Conservation (phyloP, 2,329 filamentous ascomycete genomes). For the Plenodomus lindquistii region DNA sequence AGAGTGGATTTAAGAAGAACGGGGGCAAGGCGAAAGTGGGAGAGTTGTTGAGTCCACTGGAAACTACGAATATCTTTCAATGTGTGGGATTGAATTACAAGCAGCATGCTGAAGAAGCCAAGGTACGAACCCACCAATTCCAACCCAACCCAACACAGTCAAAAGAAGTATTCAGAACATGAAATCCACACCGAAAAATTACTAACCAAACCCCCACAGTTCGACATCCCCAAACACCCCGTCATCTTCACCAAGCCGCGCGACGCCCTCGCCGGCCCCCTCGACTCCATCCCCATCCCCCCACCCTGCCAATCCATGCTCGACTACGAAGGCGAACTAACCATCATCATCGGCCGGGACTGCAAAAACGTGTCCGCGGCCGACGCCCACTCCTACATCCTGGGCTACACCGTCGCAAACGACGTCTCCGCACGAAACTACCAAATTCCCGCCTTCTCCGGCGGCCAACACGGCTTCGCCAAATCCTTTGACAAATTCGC, state of each 20-base stretch:
- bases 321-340: conserved; percentile 47
- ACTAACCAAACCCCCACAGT: conserved; percentile 12
- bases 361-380: conserved; percentile 51
- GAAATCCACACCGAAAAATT: too few relatives aligned
- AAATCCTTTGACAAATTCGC: conserved; percentile 53
- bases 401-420: conserved; percentile 67
- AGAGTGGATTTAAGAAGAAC: conserved; percentile 35
- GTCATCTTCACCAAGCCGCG: conserved; percentile 44
- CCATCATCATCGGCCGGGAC: conserved; percentile 37
- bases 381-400: conserved; percentile 62
- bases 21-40: conserved; percentile 29
- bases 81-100: conserved; percentile 44
- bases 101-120: conserved; percentile 39
- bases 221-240: conserved; percentile 35
- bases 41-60: conserved; percentile 38
- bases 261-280: conserved; percentile 40
- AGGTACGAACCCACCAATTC: conserved; percentile 18
- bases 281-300: conserved; percentile 36
- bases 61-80: conserved; percentile 33
- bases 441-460: conserved; percentile 48
- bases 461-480: conserved; percentile 47
- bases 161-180: not conserved
- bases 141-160: conserved; percentile 2
- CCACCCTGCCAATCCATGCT: conserved; percentile 34
- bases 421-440: conserved; percentile 64